Conservation (phyloP, 139 green algal genomes). For the Chlamydomonas incerta region DNA sequence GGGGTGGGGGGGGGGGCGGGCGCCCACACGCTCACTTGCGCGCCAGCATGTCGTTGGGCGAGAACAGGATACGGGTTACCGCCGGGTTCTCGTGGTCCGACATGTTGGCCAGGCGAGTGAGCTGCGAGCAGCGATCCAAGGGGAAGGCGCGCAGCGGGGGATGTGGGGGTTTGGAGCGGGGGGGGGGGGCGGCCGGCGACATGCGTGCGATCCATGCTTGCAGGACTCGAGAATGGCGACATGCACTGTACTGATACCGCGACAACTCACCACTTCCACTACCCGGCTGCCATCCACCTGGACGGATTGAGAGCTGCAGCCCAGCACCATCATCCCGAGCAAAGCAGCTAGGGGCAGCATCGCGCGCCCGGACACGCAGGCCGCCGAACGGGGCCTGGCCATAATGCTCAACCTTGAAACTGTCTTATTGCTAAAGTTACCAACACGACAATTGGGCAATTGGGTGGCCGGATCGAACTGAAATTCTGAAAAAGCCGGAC, state of each 20-base stretch:
- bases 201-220: too few species aligned
- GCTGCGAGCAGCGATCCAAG: constrained; percentile 60
- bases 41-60: constrained; percentile 82
- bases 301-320: background rate
- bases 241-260: background rate
- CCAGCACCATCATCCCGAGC: background rate
- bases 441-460: too few species aligned
- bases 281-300: constrained; percentile 49
- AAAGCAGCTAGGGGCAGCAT: background rate
- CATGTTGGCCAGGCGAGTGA: constrained; percentile 81
- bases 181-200: too few species aligned
- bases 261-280: constrained; percentile 44
- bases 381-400: background rate
- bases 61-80: constrained; percentile 96
- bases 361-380: background rate
- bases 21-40: constrained; percentile 50
- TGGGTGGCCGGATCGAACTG: too few species aligned
- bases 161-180: background rate
- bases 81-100: constrained; percentile 86
- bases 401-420: background rate
- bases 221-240: background rate
- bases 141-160: too few species aligned
- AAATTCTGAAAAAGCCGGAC: too few species aligned
- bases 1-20: background rate
- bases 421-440: too few species aligned